phyloP scores from a whole-genome alignment of 2,329 filamentous ascomycete genomes.

The Neopestalotiopsis sp. region DNA sequence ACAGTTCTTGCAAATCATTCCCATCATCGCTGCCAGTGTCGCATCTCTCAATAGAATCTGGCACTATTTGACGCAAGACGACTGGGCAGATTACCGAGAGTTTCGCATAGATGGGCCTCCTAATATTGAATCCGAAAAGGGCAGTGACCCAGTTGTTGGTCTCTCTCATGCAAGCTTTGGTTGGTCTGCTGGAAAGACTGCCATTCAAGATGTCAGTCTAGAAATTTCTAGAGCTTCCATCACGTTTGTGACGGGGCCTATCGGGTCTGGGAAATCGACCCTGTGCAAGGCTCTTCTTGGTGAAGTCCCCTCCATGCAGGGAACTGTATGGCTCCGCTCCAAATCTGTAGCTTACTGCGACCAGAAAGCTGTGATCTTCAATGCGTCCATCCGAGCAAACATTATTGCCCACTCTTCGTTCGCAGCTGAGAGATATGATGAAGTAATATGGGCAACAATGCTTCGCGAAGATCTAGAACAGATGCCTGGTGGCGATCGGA shows the following conservation, averaged over 20 bases:
- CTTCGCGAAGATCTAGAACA: conserved; percentile 34
- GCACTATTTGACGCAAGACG: background rate
- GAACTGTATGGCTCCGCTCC: conserved; percentile 27
- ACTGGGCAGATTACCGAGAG: background rate
- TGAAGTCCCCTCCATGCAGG: conserved; percentile 37
- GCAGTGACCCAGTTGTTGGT: background rate
- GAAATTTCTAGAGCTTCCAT: conserved; percentile 14
- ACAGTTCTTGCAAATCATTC: conserved; percentile 9
- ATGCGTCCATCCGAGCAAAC: conserved; percentile 30
- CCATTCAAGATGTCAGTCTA: background rate
- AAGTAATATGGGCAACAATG: conserved; percentile 32
- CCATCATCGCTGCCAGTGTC: background rate
- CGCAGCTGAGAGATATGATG: conserved; percentile 28
- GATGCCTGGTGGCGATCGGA: conserved; percentile 41
- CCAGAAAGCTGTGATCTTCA: conserved; percentile 1
- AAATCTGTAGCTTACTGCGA: conserved; percentile 30
- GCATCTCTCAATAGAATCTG: conserved; percentile 14
- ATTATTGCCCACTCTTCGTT: conserved; percentile 32
- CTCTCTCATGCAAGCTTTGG: background rate
- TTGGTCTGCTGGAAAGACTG: background rate
- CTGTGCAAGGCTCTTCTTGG: conserved; percentile 47
- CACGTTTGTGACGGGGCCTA: conserved; percentile 45
- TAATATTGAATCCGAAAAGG: background rate
- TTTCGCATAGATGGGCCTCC: background rate
- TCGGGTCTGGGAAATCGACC: conserved; percentile 52